These are phyloP conservation scores for Tritrichomonas musculus DNA, from an alignment of 208 protist species.

Conservation along the genomic window DNA sequence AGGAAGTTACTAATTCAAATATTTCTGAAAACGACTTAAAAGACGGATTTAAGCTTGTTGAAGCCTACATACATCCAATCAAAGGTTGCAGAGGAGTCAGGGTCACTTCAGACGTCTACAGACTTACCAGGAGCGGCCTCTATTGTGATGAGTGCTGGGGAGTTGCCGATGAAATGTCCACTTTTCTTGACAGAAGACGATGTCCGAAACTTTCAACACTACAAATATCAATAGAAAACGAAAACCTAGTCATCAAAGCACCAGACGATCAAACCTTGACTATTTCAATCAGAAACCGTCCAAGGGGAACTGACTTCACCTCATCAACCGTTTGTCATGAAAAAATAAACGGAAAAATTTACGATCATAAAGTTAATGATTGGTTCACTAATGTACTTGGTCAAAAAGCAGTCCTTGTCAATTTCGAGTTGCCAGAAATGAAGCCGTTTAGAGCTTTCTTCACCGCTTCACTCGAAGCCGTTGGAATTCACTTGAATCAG, in stretches of 20 bases:
- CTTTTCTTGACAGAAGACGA: neutral
- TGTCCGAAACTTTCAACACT: neutral
- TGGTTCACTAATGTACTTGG: neutral
- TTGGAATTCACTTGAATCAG: no score
- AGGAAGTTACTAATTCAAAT: neutral
- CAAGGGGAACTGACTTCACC: neutral
- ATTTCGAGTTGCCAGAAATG: neutral
- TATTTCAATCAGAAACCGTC: neutral
- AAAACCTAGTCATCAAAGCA: neutral
- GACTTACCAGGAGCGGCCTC: neutral
- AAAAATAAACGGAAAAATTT: neutral
- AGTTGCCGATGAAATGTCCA: conserved; percentile 9
- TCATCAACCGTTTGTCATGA: conserved; percentile 29
- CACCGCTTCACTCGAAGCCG: neutral
- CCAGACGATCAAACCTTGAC: neutral
- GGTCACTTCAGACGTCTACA: neutral
- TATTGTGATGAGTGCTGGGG: neutral
- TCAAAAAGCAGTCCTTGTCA: neutral
- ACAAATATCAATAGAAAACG: neutral
- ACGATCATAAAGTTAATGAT: neutral
- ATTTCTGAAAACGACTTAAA: no score
- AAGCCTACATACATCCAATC: neutral
- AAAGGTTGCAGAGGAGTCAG: neutral
- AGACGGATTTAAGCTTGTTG: neutral
- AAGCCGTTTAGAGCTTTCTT: neutral